Conservation (phyloP, 1,139 yeast genomes). For the Suhomyces panamericanus region DNA sequence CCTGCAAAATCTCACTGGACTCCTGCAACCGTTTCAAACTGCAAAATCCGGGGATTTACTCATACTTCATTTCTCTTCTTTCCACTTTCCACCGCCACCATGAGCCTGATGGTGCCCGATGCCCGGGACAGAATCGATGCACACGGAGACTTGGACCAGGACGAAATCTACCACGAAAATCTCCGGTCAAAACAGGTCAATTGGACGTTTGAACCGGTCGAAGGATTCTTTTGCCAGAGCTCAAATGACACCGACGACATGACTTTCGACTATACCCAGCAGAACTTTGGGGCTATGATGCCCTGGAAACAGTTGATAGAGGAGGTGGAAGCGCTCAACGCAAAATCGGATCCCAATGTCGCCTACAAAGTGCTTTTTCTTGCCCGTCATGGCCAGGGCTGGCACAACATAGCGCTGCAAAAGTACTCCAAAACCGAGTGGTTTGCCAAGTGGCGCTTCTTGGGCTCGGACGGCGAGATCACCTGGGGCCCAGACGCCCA, state of each 20-base stretch:
- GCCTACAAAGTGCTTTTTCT: conserved; percentile 57
- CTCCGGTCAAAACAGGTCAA: conserved; percentile 5
- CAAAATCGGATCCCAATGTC: conserved; percentile 30
- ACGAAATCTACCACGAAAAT: conserved; percentile 23
- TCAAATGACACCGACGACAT: conserved; percentile 45
- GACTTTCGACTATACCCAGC: conserved; percentile 45
- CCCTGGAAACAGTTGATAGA: conserved; percentile 48
- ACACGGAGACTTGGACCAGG: conserved; percentile 36
- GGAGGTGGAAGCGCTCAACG: conserved; percentile 40
- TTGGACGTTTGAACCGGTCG: conserved; percentile 47
- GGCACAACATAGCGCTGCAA: conserved; percentile 61
- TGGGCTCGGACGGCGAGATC: conserved; percentile 56
- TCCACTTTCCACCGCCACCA: conserved; percentile 2
- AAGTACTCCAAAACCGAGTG: conserved; percentile 59
- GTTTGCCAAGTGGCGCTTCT: conserved; percentile 58
- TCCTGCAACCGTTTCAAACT: background rate
- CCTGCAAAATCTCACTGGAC: background rate
- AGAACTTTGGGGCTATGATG: conserved; percentile 48
- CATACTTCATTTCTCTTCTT: background rate
- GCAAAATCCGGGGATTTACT: background rate
- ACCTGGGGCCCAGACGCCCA: conserved; percentile 71
- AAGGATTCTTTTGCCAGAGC: conserved; percentile 57
- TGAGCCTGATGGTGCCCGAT: conserved; percentile 36
- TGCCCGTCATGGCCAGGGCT: conserved; percentile 81
- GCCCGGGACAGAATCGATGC: conserved; percentile 37